A percentile compares a stretch with the other conserved stretches of the same genome.
Conservation (phyloP, 2,329 filamentous ascomycete species). For the Aspergillus intermedius region DNA sequence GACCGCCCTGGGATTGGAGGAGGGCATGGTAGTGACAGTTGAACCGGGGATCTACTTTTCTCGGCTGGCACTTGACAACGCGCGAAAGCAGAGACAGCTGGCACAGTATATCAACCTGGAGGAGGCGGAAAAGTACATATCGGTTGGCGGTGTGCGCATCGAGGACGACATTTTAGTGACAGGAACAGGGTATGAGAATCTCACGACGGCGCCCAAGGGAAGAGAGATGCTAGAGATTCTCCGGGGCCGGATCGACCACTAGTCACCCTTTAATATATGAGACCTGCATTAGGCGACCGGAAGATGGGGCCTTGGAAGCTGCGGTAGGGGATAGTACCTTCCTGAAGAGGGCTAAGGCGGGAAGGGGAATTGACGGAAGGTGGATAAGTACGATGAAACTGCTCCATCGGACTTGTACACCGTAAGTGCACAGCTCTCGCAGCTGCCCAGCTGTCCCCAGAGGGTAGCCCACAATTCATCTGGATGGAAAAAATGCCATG, state of each 20-base stretch:
- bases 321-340: neutral
- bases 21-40: conserved; percentile 52
- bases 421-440: no score
- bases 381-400: no score
- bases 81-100: conserved; percentile 20
- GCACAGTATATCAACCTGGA: conserved; percentile 36
- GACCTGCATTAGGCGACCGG: neutral
- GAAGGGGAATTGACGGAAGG: no score
- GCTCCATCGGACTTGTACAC: no score
- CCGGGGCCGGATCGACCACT: conserved; percentile 16
- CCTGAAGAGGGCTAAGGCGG: no score
- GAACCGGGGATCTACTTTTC: conserved; percentile 49
- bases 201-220: conserved; percentile 66
- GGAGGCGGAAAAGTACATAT: conserved; percentile 32
- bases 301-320: neutral
- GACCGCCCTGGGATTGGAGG: conserved; percentile 36
- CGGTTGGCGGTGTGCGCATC: conserved; percentile 40
- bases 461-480: no score
- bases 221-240: conserved; percentile 44
- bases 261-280: conserved; percentile 1
- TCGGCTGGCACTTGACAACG: conserved; percentile 29
- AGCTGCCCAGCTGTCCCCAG: no score
- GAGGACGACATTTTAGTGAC: conserved; percentile 64
- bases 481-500: no score
- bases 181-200: conserved; percentile 60